Evolutionary conservation across 345 rosid species (phyloP).

Genomic region (Gossypium anomalum): DNA sequence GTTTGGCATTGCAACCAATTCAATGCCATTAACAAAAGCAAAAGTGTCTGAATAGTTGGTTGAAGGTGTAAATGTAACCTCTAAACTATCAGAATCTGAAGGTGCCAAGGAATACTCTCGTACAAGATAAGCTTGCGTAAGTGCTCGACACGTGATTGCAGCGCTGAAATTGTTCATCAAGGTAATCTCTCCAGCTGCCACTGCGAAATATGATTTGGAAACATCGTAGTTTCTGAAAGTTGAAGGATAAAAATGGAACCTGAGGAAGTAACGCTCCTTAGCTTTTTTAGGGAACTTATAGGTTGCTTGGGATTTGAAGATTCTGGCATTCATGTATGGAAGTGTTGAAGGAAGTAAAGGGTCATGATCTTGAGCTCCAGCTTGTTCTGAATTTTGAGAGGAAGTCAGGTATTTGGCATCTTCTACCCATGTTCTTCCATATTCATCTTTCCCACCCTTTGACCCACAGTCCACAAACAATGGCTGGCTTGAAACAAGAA

Average conservation of each 20-base stretch:
- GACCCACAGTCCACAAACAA: conserved; percentile 58
- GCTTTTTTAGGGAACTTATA: conserved; percentile 48
- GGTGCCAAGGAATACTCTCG: conserved; percentile 64
- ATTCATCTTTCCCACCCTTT: conserved; percentile 42
- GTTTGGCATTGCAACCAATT: conserved; percentile 48
- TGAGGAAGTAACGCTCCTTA: conserved; percentile 38
- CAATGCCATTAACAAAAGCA: conserved; percentile 80
- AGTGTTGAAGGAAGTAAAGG: conserved; percentile 55
- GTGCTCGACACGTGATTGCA: conserved; percentile 59
- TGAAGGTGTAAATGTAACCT: conserved; percentile 52
- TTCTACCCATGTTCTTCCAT: conserved; percentile 62
- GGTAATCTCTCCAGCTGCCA: conserved; percentile 42
- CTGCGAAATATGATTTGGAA: conserved; percentile 54
- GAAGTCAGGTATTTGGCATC: conserved; percentile 48
- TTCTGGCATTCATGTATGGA: conserved; percentile 77
- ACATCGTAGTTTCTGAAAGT: conserved; percentile 41
- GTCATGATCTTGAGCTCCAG: conserved; percentile 55
- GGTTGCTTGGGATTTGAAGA: conserved; percentile 48
- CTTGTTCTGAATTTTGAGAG: conserved; percentile 29
- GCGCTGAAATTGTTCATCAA: conserved; percentile 77
- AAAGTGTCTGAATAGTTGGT: conserved; percentile 34
- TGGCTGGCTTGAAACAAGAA: conserved; percentile 25
- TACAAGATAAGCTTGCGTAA: conserved; percentile 60
- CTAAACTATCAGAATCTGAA: conserved; percentile 25
- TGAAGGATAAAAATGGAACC: conserved; percentile 70